phyloP scores from a whole-genome alignment of 768 basidiomycete species.

The Cystobasidium tubakii region DNA sequence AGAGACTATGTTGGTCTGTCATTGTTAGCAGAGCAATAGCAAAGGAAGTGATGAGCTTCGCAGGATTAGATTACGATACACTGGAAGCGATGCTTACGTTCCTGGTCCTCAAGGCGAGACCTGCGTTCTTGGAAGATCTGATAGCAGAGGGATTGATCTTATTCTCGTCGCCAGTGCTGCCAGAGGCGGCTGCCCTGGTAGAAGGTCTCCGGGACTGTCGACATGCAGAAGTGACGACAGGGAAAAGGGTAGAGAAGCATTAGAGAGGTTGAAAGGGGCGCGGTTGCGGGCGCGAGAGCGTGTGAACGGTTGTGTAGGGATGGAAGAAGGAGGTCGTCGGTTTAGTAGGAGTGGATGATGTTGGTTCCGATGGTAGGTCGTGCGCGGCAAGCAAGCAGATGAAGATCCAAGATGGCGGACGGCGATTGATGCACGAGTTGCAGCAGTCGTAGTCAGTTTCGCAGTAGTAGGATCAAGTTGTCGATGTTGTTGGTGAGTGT shows the following conservation, averaged over 20 bases:
- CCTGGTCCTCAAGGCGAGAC: conserved; percentile 9
- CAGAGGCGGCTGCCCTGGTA: conserved; percentile 19
- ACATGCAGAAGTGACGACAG: not conserved
- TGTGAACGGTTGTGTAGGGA: conserved; percentile 10
- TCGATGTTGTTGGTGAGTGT: not conserved
- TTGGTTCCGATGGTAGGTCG: not conserved
- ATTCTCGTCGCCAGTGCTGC: conserved; percentile 26
- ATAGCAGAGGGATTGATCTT: not conserved
- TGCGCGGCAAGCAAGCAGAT: not conserved
- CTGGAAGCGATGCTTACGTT: not conserved
- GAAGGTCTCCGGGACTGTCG: conserved; percentile 14
- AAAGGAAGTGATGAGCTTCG: not conserved
- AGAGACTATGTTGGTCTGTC: not conserved
- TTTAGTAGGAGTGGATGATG: too few species aligned
- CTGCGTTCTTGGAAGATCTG: conserved; percentile 30
- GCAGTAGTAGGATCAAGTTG: not conserved
- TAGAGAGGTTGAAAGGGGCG: conserved; percentile 5
- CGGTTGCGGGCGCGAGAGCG: conserved; percentile 11
- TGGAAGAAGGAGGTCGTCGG: not conserved
- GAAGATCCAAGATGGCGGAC: not conserved
- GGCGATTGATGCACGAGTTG: not conserved
- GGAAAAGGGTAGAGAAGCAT: not conserved
- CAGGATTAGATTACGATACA: too few species aligned
- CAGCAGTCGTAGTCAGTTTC: not conserved
- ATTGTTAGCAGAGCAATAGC: not conserved